These are phyloP conservation scores for Leccinum arenicola DNA, from an alignment of 768 basidiomycete species.

Conservation along the genomic window DNA sequence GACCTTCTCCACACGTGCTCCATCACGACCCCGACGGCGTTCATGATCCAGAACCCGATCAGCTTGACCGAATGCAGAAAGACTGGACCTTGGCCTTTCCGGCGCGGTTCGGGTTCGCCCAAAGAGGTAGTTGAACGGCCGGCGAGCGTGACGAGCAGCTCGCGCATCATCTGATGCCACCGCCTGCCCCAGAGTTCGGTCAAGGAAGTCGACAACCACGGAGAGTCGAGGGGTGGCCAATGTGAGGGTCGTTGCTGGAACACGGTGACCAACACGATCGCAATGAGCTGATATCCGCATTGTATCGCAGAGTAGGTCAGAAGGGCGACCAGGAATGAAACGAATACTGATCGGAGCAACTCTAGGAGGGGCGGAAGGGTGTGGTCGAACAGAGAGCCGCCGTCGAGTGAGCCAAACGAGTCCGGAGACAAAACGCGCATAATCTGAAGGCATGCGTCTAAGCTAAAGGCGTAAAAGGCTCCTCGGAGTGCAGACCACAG, in stretches of 20 bases:
- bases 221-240: conserved; percentile 60
- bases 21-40: conserved; percentile 48
- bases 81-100: too few species aligned
- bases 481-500: neutral
- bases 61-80: conserved; percentile 31
- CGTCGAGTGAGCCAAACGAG: conserved; percentile 32
- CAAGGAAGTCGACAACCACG: conserved; percentile 56
- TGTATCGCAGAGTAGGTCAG: conserved; percentile 46
- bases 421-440: conserved; percentile 35
- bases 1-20: conserved; percentile 45
- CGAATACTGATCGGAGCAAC: conserved; percentile 38
- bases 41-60: conserved; percentile 53
- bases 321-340: conserved; percentile 43
- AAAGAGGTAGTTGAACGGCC: conserved; percentile 40
- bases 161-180: conserved; percentile 69
- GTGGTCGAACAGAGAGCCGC: conserved; percentile 38
- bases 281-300: conserved; percentile 37
- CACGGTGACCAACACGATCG: conserved; percentile 44
- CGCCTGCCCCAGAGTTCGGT: conserved; percentile 58
- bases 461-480: conserved; percentile 8
- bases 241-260: conserved; percentile 46
- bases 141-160: conserved; percentile 48
- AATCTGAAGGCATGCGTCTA: conserved; percentile 15
- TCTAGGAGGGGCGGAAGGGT: conserved; percentile 31
- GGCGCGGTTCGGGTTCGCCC: conserved; percentile 34